Base-by-base conservation (phyloP, 768 basidiomycete species). In the Tephrocybe sp. region DNA sequence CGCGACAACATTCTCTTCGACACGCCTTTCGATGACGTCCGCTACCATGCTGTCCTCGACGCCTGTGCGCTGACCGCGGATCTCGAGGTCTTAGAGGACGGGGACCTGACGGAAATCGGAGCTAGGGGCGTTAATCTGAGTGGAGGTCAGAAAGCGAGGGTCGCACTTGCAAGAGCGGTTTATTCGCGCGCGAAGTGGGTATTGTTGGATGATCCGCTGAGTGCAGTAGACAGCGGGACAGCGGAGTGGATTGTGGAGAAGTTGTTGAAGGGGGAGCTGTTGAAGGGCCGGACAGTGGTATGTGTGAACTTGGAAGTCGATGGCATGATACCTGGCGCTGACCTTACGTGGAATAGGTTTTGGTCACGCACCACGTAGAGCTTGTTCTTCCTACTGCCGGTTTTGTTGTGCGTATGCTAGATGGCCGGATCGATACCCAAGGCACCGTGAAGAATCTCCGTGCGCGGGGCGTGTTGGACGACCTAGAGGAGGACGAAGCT, bases 51-150 rank as follows among this genome's bases (percentile, higher is more conserved):
- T 0, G 90, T 92, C 22, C 64, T 95, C 16, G 85, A 92, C 45
- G 87, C 83, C 12, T 98, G 95, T 61, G 93, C 92, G 1, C 67
- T 98, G 46, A 70, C 64, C 26, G 82, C 87, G 0, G 96, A 98
- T 71, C 67, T 98, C 51, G 81, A 87, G 5, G 78, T 93, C 10
- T 66, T 98, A 1, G 90, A 95, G 50, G 85, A 94, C 60, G 96
- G 96, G 0, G 93, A 92, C 61, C 72, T 68, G 49, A 93, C 91
- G 2, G 87, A 92, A 68, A 89, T 95, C 56, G 92, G 92, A 12
- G 84, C 83, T 12, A 73, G 83, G 75, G 88, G 87, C 54, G 83
- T 91, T 12, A 87, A 79, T 65, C 68, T 91, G 55, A 87, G 84
- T 31, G 90, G 90, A 23, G 90, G 90, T 5, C 89, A 92, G 68